Conservation (phyloP, 75 land plant genomes). For the Isoetes taiwanensis region DNA sequence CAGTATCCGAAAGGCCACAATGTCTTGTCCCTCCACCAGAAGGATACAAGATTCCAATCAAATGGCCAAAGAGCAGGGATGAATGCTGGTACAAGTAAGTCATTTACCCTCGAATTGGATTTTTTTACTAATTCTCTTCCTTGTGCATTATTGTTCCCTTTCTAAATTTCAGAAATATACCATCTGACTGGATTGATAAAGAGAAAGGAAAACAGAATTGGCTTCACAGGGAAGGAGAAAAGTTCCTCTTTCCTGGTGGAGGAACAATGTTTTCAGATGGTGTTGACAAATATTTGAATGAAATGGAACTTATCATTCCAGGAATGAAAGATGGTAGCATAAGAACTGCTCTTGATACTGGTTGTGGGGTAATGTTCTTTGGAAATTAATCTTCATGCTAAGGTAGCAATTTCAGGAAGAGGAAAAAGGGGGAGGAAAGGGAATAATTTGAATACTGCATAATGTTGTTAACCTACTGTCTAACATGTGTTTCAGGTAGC, state of each 20-base stretch:
- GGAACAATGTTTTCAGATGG: slow-evolving; percentile 95
- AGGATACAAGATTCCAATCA: slow-evolving; percentile 75
- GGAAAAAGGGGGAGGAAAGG: too few species aligned
- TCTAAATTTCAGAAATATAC: slow-evolving; percentile 66
- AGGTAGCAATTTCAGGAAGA: too few species aligned
- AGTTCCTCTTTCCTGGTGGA: slow-evolving; percentile 92
- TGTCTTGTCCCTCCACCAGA: slow-evolving; percentile 84
- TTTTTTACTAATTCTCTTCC: too few species aligned
- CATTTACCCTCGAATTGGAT: background rate
- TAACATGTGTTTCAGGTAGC: slow-evolving; percentile 56
- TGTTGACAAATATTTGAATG: slow-evolving; percentile 61
- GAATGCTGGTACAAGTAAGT: slow-evolving; percentile 87
- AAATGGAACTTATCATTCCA: slow-evolving; percentile 70
- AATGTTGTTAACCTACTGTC: background rate
- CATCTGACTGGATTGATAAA: slow-evolving; percentile 91
- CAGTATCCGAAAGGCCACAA: slow-evolving; percentile 51
- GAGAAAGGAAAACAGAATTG: slow-evolving; percentile 87
- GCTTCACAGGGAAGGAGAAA: slow-evolving; percentile 82
- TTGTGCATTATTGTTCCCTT: background rate
- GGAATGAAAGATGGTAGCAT: slow-evolving; percentile 82
- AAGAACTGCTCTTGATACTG: slow-evolving; percentile 91
- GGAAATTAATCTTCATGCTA: too few species aligned
- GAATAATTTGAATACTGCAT: too few species aligned
- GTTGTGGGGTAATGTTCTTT: slow-evolving; percentile 91
- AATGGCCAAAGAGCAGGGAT: slow-evolving; percentile 79